phyloP scores from a whole-genome alignment of 2,329 filamentous ascomycete species.

The Stachybotrys elegans region DNA sequence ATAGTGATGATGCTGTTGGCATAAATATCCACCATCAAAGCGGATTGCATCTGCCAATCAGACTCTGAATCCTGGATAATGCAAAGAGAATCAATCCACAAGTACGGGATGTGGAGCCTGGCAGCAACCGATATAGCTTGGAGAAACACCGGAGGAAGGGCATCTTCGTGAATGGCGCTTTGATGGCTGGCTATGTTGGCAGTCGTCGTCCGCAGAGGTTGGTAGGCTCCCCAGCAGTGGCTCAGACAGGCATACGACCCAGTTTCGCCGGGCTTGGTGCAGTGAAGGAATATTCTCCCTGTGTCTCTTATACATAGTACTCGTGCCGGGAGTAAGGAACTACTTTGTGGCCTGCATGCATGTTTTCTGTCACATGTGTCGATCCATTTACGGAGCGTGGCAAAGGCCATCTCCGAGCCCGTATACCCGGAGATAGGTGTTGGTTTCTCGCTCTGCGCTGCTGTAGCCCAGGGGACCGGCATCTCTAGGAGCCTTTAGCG shows the following conservation, averaged over 20 bases:
- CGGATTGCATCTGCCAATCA: constrained; percentile 1
- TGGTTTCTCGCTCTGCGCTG: too few relatives aligned
- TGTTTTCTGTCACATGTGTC: too few relatives aligned
- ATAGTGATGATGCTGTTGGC: neutral
- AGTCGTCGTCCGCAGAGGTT: neutral
- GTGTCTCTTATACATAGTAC: too few relatives aligned
- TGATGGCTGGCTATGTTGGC: neutral
- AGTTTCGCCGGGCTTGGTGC: neutral
- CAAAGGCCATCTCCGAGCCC: too few relatives aligned
- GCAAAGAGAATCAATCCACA: neutral
- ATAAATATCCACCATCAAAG: constrained; percentile 1
- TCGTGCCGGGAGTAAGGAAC: too few relatives aligned
- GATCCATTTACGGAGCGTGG: too few relatives aligned
- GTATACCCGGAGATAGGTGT: too few relatives aligned
- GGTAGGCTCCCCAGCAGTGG: neutral
- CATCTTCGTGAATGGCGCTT: neutral
- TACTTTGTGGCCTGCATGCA: too few relatives aligned
- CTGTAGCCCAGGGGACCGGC: too few relatives aligned
- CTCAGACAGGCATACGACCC: neutral
- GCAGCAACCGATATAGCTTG: neutral
- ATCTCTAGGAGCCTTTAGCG: too few relatives aligned
- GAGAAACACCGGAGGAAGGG: neutral
- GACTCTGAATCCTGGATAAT: neutral
- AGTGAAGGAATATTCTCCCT: too few relatives aligned
- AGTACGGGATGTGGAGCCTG: neutral